Base-by-base conservation (phyloP, 1,284 basidiomycete genomes). In the Rhodotorula sp. region DNA sequence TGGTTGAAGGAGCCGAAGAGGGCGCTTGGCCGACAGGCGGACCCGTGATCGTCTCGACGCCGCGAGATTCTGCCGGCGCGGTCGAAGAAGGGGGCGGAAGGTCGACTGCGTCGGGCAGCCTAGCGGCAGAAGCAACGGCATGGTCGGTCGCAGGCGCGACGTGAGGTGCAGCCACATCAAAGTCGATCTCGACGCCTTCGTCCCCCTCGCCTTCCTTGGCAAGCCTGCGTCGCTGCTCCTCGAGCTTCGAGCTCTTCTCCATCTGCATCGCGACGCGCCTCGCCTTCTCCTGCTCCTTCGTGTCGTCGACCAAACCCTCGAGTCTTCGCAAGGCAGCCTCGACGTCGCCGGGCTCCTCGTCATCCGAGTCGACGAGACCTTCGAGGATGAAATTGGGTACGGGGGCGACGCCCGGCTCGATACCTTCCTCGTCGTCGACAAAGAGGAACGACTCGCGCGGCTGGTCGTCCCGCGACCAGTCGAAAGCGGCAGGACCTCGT, bases 211-310 rank as follows among this genome's bases (percentile, higher is more conserved):
- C 82, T 2, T 82, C 81, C 16, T 20, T 83, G 83, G 15, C 82
- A 53, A 24, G 62, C 63, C 50, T 58, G 48, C 34, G 53, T 44
- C 31, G 63, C 48, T 53, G 40, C 57, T 70, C 54, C 58, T 57
- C 52, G 51, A 66, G 70, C 67, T 62, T 50, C 40, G 87, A 84
- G 28, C 91, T 89, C 28, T 84, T 86, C 72, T 86, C 85, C 66
- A 94, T 87, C 88, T 90, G 92, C 15, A 86, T 85, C 77, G 92
- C 88, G 7, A 93, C 90, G 77, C 90, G 91, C 62, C 83, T 82
- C 54, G 85, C 85, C 77, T 89, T 91, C 75, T 87, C 86, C 72
- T 85, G 82, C 76, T 88, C 85, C 75, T 86, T 84, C 72, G 86
- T 82, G 0, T 85, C 85, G 78, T 89, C 90, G 67, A 93, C 89